Conservation (phyloP, 192 early-diverging fungal genomes). For the Coemansia sp. region DNA sequence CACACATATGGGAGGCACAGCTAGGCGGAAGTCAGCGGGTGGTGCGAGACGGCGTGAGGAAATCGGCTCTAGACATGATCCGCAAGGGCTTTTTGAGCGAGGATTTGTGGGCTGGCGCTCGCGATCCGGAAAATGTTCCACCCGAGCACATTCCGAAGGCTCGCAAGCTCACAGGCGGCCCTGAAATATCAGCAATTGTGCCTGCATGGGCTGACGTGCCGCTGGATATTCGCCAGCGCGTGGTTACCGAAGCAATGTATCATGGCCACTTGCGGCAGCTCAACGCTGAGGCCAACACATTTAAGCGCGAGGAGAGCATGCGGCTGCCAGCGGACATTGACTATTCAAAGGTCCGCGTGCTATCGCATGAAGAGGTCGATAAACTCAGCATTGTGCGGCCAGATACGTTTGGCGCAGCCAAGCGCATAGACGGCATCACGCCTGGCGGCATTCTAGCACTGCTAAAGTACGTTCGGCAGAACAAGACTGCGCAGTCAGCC, state of each 20-base stretch:
- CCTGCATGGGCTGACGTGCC: slow-evolving; percentile 58
- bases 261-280: slow-evolving; percentile 67
- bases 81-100: slow-evolving; percentile 49
- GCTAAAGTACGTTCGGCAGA: slow-evolving; percentile 59
- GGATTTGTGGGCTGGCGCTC: slow-evolving; percentile 42
- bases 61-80: slow-evolving; percentile 55
- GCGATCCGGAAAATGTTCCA: slow-evolving; percentile 26
- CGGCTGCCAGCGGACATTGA: slow-evolving; percentile 63
- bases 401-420: slow-evolving; percentile 60
- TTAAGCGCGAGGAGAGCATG: slow-evolving; percentile 68
- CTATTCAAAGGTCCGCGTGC: slow-evolving; percentile 52
- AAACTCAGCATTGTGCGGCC: slow-evolving; percentile 38
- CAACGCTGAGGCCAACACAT: slow-evolving; percentile 59
- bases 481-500: too few species aligned
- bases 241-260: slow-evolving; percentile 67
- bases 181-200: slow-evolving; percentile 43
- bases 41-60: slow-evolving; percentile 35
- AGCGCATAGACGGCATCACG: slow-evolving; percentile 78
- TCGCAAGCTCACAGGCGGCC: slow-evolving; percentile 3
- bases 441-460: slow-evolving; percentile 71
- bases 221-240: slow-evolving; percentile 55
- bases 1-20: slow-evolving; percentile 55
- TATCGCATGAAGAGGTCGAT: slow-evolving; percentile 54
- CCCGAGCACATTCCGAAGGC: slow-evolving; percentile 4
- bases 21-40: slow-evolving; percentile 31